Base-by-base conservation (phyloP, 202 grass and related monocot species). In the Musa balbisiana region DNA sequence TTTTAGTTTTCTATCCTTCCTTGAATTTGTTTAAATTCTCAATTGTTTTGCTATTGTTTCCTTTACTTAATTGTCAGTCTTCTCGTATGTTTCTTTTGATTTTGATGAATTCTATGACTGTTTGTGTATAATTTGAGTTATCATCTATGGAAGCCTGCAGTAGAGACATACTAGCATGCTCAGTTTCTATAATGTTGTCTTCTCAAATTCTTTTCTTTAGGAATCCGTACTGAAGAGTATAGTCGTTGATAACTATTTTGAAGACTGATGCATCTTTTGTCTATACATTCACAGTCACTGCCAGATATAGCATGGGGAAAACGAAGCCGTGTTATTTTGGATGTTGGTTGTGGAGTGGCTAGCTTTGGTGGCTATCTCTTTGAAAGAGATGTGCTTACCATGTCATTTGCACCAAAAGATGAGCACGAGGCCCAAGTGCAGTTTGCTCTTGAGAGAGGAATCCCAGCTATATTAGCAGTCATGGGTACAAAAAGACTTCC, bases 401-500 rank as follows among this genome's bases (percentile, higher is more conserved):
- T 95, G 91, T 99, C 96, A 77, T 99, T 95, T 83, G 96, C 96
- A 80, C 96, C 96, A 25, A 99, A 99, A 87, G 95, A 99, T 74
- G 95, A 99, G 89, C 95, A 99, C 74, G 95, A 99, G 84, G 95
- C 89, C 73, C 96, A 99, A 88, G 89, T 99, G 79, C 96, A 99
- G 81, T 99, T 99, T 87, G 96, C 96, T 58, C 78, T 99, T 20
- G 96, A 99, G 80, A 92, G 96, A 82, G 96, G 96, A 73, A 95
- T 99, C 81, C 96, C 96, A 79, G 96, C 96, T 79, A 85, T 99
- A 82, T 99, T 89, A 82, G 91, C 96, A 76, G 96, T 99, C 68
- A 99, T 99, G 96, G 96, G 96, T 66, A 99, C 91, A 33, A 95
- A 99, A 84, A 88, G 96, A 80, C 96, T 99, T 80, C 91, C 96